Evolutionary conservation across 305 asterid species (phyloP).

Genomic region (Fraxinus dipetala): DNA sequence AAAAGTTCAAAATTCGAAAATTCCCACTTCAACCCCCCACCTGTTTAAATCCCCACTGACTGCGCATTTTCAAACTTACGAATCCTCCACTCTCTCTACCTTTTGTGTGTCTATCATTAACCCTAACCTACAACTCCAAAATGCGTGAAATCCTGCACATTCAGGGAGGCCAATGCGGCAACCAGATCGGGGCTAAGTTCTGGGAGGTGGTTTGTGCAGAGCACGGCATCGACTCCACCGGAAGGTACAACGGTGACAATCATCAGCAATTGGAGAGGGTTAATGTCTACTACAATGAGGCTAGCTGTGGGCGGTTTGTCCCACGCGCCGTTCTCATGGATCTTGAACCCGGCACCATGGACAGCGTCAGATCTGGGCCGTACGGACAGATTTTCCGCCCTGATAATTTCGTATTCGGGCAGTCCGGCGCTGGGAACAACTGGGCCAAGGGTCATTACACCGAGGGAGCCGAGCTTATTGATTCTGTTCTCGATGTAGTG

Average conservation of each 20-base stretch:
- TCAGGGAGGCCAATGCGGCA: slow-evolving; percentile 74
- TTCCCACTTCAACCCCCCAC: slow-evolving; percentile 19
- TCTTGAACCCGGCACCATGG: slow-evolving; percentile 65
- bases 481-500: slow-evolving; percentile 42
- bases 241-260: slow-evolving; percentile 51
- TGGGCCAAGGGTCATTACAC: slow-evolving; percentile 37
- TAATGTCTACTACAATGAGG: slow-evolving; percentile 57
- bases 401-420: slow-evolving; percentile 36
- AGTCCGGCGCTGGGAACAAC: slow-evolving; percentile 36
- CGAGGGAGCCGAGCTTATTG: slow-evolving; percentile 38
- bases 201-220: slow-evolving; percentile 61
- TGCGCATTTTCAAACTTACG: slow-evolving; percentile 13
- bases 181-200: slow-evolving; percentile 64
- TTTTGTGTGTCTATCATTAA: not conserved
- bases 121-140: not conserved
- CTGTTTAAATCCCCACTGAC: not conserved
- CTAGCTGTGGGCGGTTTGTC: slow-evolving; percentile 57
- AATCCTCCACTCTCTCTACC: not conserved
- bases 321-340: slow-evolving; percentile 68
- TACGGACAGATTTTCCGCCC: slow-evolving; percentile 45
- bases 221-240: slow-evolving; percentile 72
- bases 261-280: slow-evolving; percentile 51
- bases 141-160: slow-evolving; percentile 74
- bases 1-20: slow-evolving; percentile 23
- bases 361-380: slow-evolving; percentile 54